phyloP scores from a whole-genome alignment of 1,284 basidiomycete genomes.

The Ceratobasidium sp. region DNA sequence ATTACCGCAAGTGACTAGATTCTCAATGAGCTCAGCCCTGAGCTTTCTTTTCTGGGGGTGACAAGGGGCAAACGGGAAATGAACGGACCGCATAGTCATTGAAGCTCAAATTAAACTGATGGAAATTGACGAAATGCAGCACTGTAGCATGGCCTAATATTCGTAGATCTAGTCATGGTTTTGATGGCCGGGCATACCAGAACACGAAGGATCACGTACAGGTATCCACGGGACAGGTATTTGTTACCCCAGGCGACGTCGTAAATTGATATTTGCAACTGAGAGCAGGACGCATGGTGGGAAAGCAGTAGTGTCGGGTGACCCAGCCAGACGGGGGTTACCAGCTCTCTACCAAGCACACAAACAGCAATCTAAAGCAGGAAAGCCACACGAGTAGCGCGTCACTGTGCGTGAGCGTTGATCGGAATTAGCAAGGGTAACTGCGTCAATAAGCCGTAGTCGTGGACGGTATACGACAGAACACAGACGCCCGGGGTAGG shows the following conservation, averaged over 20 bases:
- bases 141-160: background rate
- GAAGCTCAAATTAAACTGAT: background rate
- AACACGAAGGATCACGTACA: background rate
- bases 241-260: background rate
- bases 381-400: background rate
- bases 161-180: background rate
- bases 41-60: background rate
- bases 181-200: background rate
- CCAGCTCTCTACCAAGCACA: background rate
- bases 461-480: background rate
- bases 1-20: constrained; percentile 1
- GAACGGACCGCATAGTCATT: background rate
- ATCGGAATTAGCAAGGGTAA: background rate
- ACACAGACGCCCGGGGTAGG: constrained; percentile 10
- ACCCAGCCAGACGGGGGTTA: background rate
- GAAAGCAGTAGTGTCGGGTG: background rate
- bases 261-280: background rate
- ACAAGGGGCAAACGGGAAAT: background rate
- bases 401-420: background rate
- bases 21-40: constrained; percentile 1
- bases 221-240: background rate
- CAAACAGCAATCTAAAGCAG: background rate
- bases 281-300: background rate
- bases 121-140: background rate
- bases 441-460: background rate